Conservation (phyloP, 805 yeast genomes). For the Pichia deserticola region DNA sequence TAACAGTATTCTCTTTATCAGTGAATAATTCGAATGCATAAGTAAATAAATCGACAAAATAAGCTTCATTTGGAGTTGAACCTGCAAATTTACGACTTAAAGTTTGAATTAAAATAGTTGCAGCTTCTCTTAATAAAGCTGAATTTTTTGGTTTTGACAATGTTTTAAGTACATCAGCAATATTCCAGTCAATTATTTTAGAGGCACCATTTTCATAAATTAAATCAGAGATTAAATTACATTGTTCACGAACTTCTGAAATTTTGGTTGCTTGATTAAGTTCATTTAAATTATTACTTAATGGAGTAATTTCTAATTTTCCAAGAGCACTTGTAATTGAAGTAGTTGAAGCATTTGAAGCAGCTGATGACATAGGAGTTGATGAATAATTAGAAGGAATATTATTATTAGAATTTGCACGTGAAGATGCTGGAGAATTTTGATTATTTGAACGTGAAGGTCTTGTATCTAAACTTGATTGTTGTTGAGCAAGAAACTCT, state of each 20-base stretch:
- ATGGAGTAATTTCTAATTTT: constrained; percentile 58
- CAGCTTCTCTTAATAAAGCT: constrained; percentile 68
- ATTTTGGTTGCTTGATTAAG: constrained; percentile 46
- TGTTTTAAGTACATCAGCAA: constrained; percentile 55
- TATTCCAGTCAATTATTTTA: constrained; percentile 55
- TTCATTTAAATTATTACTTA: constrained; percentile 47
- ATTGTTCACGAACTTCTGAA: constrained; percentile 48
- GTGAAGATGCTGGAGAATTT: constrained; percentile 26
- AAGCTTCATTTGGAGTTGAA: constrained; percentile 67
- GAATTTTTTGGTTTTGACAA: constrained; percentile 70
- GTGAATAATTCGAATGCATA: constrained; percentile 64
- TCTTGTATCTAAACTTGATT: constrained; percentile 9
- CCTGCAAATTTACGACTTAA: constrained; percentile 55
- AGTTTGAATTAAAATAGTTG: constrained; percentile 52
- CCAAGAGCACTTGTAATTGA: constrained; percentile 64
- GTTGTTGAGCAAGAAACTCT: constrained; percentile 32
- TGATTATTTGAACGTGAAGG: constrained; percentile 15
- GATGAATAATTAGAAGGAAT: constrained; percentile 5
- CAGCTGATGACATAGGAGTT: constrained; percentile 23
- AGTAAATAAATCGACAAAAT: constrained; percentile 55
- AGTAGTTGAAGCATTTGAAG: constrained; percentile 43
- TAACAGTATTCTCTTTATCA: constrained; percentile 83
- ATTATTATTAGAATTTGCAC: constrained; percentile 11
- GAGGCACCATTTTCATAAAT: constrained; percentile 39
- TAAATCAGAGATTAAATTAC: constrained; percentile 43